Evolutionary conservation across 129 eudicot genomes (phyloP).

Genomic region (Cynara cardunculus): DNA sequence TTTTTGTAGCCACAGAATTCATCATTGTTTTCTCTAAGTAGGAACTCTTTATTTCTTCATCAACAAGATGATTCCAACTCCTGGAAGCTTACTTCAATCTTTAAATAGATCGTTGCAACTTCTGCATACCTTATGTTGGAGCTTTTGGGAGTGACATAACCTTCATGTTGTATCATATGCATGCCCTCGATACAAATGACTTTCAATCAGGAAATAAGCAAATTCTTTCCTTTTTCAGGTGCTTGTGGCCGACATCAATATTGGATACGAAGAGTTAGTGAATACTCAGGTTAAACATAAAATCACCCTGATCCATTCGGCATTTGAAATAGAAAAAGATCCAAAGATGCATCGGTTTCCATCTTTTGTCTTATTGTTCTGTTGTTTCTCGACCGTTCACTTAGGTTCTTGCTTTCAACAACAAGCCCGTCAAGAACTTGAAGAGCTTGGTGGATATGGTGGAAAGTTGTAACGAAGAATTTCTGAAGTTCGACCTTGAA

Average conservation of each 20-base stretch:
- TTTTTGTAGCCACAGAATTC: not conserved
- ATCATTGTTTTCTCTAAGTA: too few relatives aligned
- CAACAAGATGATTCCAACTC: not conserved
- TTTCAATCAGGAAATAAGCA: not conserved
- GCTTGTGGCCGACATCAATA: slow-evolving; percentile 58
- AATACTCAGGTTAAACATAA: slow-evolving; percentile 48
- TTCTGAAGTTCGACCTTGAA: slow-evolving; percentile 46
- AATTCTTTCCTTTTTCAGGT: slow-evolving; percentile 29
- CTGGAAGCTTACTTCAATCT: not conserved
- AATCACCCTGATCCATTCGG: not conserved
- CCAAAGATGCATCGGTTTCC: not conserved
- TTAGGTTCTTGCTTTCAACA: slow-evolving; percentile 53
- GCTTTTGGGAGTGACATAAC: not conserved
- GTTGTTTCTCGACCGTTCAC: not conserved
- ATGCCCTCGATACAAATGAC: not conserved
- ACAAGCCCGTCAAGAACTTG: slow-evolving; percentile 54
- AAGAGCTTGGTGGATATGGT: slow-evolving; percentile 56
- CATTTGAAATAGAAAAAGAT: not conserved
- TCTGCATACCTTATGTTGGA: not conserved
- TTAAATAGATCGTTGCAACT: not conserved
- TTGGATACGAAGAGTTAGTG: slow-evolving; percentile 60
- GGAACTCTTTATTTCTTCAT: not conserved
- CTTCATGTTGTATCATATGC: not conserved
- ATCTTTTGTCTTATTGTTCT: not conserved
- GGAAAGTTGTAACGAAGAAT: slow-evolving; percentile 51